Evolutionary conservation across 2,329 filamentous ascomycete species (phyloP).

Genomic region (Pseudocercospora pini-densiflorae): DNA sequence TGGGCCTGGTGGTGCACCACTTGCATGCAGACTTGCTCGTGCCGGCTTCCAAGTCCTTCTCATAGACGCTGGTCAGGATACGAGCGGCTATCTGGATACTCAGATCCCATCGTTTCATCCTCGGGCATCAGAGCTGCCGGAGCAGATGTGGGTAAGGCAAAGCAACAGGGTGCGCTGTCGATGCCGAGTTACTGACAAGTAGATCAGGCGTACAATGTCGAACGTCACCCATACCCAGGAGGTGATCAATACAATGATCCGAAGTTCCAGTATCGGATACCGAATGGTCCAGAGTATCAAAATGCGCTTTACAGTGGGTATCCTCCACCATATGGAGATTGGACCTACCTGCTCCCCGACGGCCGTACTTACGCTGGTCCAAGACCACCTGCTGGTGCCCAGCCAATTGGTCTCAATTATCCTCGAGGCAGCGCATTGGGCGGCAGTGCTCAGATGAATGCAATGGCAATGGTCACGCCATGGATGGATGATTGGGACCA

Average conservation of each 20-base stretch:
- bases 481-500: slow-evolving; percentile 62
- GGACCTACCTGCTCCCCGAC: slow-evolving; percentile 48
- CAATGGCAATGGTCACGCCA: slow-evolving; percentile 62
- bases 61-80: slow-evolving; percentile 64
- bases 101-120: slow-evolving; percentile 20
- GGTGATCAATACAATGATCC: slow-evolving; percentile 7
- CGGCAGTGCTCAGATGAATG: slow-evolving; percentile 65
- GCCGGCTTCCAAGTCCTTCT: slow-evolving; percentile 64
- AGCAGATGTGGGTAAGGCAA: slow-evolving; percentile 18
- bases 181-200: not conserved
- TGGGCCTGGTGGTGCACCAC: slow-evolving; percentile 62
- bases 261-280: slow-evolving; percentile 12
- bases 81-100: slow-evolving; percentile 53
- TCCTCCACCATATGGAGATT: slow-evolving; percentile 9
- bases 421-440: slow-evolving; percentile 61
- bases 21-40: slow-evolving; percentile 63
- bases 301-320: slow-evolving; percentile 13
- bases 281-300: slow-evolving; percentile 8
- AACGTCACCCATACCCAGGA: not conserved
- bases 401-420: slow-evolving; percentile 50
- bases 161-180: too few species aligned
- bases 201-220: not conserved
- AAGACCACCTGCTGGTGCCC: slow-evolving; percentile 42
- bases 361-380: slow-evolving; percentile 57
- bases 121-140: slow-evolving; percentile 16